phyloP scores from a whole-genome alignment of 768 basidiomycete genomes.

The Thelephora aurantiotincta region DNA sequence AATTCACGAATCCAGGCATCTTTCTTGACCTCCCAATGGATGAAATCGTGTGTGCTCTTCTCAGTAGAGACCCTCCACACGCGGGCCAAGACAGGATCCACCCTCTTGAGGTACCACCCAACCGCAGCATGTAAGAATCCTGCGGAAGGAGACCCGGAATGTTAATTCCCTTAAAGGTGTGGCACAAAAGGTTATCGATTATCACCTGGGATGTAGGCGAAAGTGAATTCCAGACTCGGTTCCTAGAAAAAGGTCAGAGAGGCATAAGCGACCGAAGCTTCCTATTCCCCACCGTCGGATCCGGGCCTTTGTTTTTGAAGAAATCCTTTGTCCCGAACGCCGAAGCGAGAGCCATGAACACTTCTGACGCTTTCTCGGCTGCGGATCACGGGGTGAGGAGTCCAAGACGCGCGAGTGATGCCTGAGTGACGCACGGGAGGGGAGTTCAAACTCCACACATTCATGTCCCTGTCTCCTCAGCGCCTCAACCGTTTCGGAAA shows the following conservation, averaged over 20 bases:
- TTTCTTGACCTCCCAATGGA: too few species aligned
- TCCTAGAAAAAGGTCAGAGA: conserved; percentile 1
- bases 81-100: neutral
- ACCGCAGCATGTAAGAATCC: too few species aligned
- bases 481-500: conserved; percentile 20
- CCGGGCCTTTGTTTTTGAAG: conserved; percentile 49
- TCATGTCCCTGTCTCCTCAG: conserved; percentile 24
- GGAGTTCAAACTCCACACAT: conserved; percentile 20
- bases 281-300: conserved; percentile 36
- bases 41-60: too few species aligned
- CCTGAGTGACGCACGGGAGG: conserved; percentile 15
- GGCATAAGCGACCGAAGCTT: conserved; percentile 4
- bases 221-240: conserved; percentile 3
- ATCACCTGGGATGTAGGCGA: neutral
- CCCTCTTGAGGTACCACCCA: too few species aligned
- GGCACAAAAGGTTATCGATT: neutral
- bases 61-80: too few species aligned
- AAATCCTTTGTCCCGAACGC: conserved; percentile 65
- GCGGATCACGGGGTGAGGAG: conserved; percentile 16
- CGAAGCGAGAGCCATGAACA: conserved; percentile 20
- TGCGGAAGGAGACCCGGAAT: too few species aligned
- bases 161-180: too few species aligned
- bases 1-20: conserved; percentile 33
- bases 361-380: conserved; percentile 11
- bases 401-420: conserved; percentile 12